Base-by-base conservation (phyloP, 805 yeast genomes). In the Candida vartiovaarae region DNA sequence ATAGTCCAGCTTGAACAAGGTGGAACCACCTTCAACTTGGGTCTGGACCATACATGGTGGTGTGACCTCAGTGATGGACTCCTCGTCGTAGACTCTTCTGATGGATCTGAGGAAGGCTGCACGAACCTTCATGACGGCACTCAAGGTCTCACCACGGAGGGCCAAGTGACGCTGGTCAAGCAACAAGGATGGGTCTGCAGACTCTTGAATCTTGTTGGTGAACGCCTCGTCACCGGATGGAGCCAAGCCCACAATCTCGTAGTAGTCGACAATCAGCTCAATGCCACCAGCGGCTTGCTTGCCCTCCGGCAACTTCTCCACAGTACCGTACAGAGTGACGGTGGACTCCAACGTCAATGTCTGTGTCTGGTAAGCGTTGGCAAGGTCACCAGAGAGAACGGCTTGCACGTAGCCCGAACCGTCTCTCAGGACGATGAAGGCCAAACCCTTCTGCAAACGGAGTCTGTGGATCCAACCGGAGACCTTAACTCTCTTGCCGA, bases 41-140 rank as follows among this genome's bases (percentile, higher is more conserved):
- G 96, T 90, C 71, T 93, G 99, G 44, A 93, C 99, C 98, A 93
- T 93, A 70, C 98, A 90, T 60, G 99, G 99, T 38, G 99, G 97
- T 34, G 98, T 93, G 47, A 95, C 96, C 74, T 93, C 99, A 30
- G 79, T 69, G 41, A 90, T 60, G 31, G 78, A 75, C 68, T 83
- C 87, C 59, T 87, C 93, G 25, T 63, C 71, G 62, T 76, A 91
- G 46, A 84, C 84, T 53, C 79, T 74, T 70, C 99, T 81, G 55
- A 93, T 66, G 34, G 93, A 68, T 41, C 71, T 70, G 56, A 93
- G 68, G 44, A 89, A 74, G 33, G 80, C 70, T 34, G 96, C 93
- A 67, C 99, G 83, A 32, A 93, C 98, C 64, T 85, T 87, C 93
- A 93, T 83, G 32, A 93, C 95, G 15, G 93, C 82, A 47, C 93